Percentiles rank a stretch among this genome's conserved stretches.
Evolutionary conservation across 495 filamentous ascomycete species (phyloP).

Genomic region (Xanthoparmelia taractica): DNA sequence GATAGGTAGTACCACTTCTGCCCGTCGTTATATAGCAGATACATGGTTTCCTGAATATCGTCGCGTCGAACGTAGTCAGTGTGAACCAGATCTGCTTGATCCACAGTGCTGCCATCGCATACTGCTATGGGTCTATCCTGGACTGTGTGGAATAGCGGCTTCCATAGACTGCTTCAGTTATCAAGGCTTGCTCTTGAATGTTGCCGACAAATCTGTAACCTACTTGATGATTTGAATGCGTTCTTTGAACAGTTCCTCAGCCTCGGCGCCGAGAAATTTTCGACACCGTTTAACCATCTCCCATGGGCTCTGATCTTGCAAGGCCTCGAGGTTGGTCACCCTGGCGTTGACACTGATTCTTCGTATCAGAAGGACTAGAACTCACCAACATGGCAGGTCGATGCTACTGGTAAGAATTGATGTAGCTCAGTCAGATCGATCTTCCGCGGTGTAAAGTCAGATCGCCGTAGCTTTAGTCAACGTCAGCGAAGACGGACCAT

Average conservation of each 20-base stretch:
- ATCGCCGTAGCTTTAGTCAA: not conserved
- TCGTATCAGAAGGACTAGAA: not conserved
- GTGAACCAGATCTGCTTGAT: conserved; percentile 25
- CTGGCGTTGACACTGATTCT: not conserved
- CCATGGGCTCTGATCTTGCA: not conserved
- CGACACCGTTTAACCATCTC: conserved; percentile 1
- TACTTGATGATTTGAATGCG: conserved; percentile 18
- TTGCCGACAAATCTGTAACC: not conserved
- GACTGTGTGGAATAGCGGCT: conserved; percentile 26
- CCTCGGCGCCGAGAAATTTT: not conserved
- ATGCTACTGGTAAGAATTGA: not conserved
- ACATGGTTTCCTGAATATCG: conserved; percentile 1
- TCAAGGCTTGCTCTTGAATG: not conserved
- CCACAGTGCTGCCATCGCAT: conserved; percentile 29
- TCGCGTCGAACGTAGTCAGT: conserved; percentile 24
- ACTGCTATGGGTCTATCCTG: conserved; percentile 32
- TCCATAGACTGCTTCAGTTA: conserved; percentile 27
- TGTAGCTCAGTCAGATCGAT: conserved; percentile 2
- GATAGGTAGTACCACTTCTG: conserved; percentile 32
- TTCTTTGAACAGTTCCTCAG: conserved; percentile 6
- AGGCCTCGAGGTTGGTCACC: not conserved
- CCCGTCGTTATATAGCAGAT: conserved; percentile 18
- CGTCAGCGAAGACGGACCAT: not conserved
- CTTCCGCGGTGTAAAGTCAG: not conserved
- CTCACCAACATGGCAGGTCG: conserved; percentile 3